These are phyloP conservation scores for Neofusicoccum kwambonambiense DNA, from an alignment of 2,329 filamentous ascomycete species.

Conservation along the genomic window DNA sequence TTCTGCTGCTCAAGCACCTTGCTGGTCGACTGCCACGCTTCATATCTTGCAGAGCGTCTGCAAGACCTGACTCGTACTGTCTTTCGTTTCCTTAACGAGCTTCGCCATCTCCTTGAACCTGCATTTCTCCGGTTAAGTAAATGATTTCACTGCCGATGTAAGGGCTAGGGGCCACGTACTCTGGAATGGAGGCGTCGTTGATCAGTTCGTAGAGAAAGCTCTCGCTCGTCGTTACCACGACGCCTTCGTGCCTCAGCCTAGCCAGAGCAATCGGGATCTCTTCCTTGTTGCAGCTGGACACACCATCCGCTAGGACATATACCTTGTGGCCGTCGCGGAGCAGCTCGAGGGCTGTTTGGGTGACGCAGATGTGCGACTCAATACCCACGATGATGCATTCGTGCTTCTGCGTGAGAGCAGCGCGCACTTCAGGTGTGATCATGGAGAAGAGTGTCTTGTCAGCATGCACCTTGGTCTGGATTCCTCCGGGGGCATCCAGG, in stretches of 20 bases:
- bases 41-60: conserved; percentile 63
- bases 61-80: conserved; percentile 68
- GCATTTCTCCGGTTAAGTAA: background rate
- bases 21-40: background rate
- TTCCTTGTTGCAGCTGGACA: conserved; percentile 80
- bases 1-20: too few relatives aligned
- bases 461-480: conserved; percentile 55
- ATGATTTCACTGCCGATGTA: background rate
- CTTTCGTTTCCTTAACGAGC: conserved; percentile 74
- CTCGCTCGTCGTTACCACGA: conserved; percentile 81
- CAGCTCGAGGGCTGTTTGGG: conserved; percentile 85
- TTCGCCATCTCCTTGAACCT: conserved; percentile 70
- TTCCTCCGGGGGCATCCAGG: conserved; percentile 50
- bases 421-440: conserved; percentile 66
- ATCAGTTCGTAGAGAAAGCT: conserved; percentile 86
- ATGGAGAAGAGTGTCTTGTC: conserved; percentile 95
- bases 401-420: conserved; percentile 44
- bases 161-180: conserved; percentile 37
- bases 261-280: conserved; percentile 79
- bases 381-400: conserved; percentile 83
- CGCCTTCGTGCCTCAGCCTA: conserved; percentile 72
- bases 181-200: conserved; percentile 71
- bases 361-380: conserved; percentile 91
- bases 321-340: conserved; percentile 73
- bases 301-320: conserved; percentile 84